phyloP scores from a whole-genome alignment of 106 monocot species.

The Gastrodia elata region DNA sequence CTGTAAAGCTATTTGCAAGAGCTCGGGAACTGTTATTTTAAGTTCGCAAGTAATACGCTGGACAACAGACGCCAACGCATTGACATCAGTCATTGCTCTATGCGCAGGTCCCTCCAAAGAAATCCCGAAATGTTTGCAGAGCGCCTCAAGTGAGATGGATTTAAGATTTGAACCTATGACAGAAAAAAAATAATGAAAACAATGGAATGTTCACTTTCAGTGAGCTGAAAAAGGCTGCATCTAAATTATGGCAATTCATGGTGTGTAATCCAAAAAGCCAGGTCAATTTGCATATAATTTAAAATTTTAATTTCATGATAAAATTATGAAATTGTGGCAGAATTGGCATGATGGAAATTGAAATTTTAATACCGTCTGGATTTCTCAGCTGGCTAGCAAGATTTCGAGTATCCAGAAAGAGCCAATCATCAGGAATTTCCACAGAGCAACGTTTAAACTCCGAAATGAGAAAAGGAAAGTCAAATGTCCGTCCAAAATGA shows the following conservation, averaged over 20 bases:
- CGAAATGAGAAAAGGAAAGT: conserved; percentile 71
- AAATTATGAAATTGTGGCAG: not conserved
- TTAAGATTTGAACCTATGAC: conserved; percentile 62
- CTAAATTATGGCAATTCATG: not conserved
- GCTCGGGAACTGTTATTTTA: conserved; percentile 42
- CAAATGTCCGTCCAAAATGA: conserved; percentile 80
- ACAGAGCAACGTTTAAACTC: conserved; percentile 61
- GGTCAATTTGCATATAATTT: not conserved
- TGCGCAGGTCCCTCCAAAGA: conserved; percentile 51
- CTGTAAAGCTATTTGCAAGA: conserved; percentile 47
- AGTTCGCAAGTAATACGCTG: conserved; percentile 64
- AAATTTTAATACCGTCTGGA: conserved; percentile 73
- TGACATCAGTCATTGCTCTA: conserved; percentile 85
- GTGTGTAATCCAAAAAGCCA: not conserved
- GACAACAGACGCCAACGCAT: conserved; percentile 38
- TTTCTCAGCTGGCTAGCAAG: conserved; percentile 60
- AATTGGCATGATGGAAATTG: not conserved
- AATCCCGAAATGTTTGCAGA: conserved; percentile 50
- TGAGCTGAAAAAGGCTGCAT: not conserved
- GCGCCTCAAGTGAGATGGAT: conserved; percentile 20
- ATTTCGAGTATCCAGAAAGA: conserved; percentile 77
- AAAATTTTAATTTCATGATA: not conserved
- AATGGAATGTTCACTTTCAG: not conserved
- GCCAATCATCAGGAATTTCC: conserved; percentile 68
- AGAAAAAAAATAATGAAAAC: not conserved